Conservation (phyloP, 2,329 filamentous ascomycete genomes). For the Arthrobotrys sinensis region DNA sequence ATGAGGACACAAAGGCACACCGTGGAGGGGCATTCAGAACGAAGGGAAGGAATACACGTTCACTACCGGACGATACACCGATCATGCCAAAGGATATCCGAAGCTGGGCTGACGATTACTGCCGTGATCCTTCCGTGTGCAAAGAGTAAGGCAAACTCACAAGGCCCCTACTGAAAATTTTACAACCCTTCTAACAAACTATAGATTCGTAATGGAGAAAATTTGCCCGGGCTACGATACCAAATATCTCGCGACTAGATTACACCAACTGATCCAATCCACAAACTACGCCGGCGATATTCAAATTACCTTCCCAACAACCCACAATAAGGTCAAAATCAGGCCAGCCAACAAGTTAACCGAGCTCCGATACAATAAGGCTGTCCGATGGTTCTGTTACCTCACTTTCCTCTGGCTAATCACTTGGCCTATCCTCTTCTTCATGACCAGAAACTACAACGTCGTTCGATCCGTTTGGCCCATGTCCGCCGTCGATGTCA, state of each 20-base stretch:
- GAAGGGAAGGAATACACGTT: slow-evolving; percentile 69
- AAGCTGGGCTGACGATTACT: slow-evolving; percentile 80
- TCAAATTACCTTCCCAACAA: slow-evolving; percentile 74
- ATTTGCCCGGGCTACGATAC: slow-evolving; percentile 75
- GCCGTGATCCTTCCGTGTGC: slow-evolving; percentile 73
- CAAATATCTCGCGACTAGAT: slow-evolving; percentile 70
- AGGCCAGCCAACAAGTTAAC: slow-evolving; percentile 77
- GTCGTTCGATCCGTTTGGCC: slow-evolving; percentile 76
- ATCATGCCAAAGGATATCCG: slow-evolving; percentile 68
- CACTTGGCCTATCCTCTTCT: slow-evolving; percentile 79
- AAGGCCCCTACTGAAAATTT: background rate
- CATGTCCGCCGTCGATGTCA: slow-evolving; percentile 47
- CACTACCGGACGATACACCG: slow-evolving; percentile 34
- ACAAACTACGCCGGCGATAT: slow-evolving; percentile 79
- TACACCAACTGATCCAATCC: slow-evolving; percentile 74
- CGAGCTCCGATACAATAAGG: slow-evolving; percentile 75
- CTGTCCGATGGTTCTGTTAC: slow-evolving; percentile 77
- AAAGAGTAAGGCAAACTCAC: slow-evolving; percentile 67
- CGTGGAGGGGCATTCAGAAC: slow-evolving; percentile 76
- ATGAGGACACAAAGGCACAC: slow-evolving; percentile 75
- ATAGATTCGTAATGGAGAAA: slow-evolving; percentile 64
- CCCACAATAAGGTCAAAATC: slow-evolving; percentile 74
- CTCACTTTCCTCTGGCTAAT: slow-evolving; percentile 79
- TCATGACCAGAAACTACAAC: slow-evolving; percentile 78
- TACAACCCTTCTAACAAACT: slow-evolving; percentile 22